phyloP scores from a whole-genome alignment of 192 early-diverging fungal genomes.

The Bifiguratus adelaidae region DNA sequence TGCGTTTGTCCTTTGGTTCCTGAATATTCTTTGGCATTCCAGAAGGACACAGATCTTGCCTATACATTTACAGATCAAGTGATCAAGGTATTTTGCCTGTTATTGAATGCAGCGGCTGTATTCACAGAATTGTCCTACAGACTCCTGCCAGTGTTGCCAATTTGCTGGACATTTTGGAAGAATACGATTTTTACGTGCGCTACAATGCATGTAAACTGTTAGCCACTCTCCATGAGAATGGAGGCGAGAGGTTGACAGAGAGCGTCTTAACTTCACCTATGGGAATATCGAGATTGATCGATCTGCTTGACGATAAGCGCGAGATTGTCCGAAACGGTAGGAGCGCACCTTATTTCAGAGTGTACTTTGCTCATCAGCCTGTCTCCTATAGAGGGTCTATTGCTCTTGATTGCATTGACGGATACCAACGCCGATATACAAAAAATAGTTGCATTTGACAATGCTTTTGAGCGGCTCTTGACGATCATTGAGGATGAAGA shows the following conservation, averaged over 20 bases:
- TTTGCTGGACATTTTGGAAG: conserved; percentile 80
- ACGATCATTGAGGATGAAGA: conserved; percentile 85
- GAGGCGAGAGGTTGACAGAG: conserved; percentile 59
- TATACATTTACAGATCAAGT: conserved; percentile 25
- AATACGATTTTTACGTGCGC: conserved; percentile 91
- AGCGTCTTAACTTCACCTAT: conserved; percentile 79
- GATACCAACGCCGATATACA: conserved; percentile 91
- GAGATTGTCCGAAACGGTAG: conserved; percentile 94
- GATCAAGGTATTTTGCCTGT: conserved; percentile 20
- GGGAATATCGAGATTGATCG: conserved; percentile 81
- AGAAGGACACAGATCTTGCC: conserved; percentile 4
- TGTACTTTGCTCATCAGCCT: neutral
- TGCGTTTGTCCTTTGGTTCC: neutral
- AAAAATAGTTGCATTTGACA: conserved; percentile 98
- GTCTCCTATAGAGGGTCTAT: conserved; percentile 63
- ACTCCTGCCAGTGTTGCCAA: conserved; percentile 61
- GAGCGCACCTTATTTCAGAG: no score
- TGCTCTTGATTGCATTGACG: conserved; percentile 87
- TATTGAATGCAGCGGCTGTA: neutral
- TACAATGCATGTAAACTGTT: conserved; percentile 86
- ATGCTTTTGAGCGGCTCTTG: conserved; percentile 90
- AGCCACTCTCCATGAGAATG: conserved; percentile 54
- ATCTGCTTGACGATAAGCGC: conserved; percentile 83
- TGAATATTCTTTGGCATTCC: neutral
- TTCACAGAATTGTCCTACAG: conserved; percentile 12